phyloP scores from a whole-genome alignment of 495 filamentous ascomycete genomes.

The Aspergillus nanangensis region DNA sequence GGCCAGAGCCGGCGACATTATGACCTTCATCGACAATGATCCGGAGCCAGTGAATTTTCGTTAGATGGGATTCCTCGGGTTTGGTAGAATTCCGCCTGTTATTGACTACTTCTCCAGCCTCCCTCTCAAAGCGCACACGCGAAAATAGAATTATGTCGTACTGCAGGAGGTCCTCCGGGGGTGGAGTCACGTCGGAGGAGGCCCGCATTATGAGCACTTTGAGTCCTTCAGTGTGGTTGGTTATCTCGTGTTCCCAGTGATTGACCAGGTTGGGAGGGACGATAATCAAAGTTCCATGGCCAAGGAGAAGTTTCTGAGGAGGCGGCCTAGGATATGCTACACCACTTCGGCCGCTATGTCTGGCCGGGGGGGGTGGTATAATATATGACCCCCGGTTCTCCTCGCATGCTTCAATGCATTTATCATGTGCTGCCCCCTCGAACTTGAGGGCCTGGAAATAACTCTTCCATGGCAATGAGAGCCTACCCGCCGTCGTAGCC shows the following conservation, averaged over 20 bases:
- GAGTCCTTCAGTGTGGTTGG: slow-evolving; percentile 65
- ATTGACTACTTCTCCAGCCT: slow-evolving; percentile 34
- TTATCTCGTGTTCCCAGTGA: slow-evolving; percentile 57
- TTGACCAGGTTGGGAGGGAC: slow-evolving; percentile 47
- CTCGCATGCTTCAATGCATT: slow-evolving; percentile 54
- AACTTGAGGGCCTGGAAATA: slow-evolving; percentile 44
- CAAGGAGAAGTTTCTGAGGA: slow-evolving; percentile 54
- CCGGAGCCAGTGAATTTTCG: slow-evolving; percentile 73
- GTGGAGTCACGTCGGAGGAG: slow-evolving; percentile 52
- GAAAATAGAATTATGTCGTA: slow-evolving; percentile 83
- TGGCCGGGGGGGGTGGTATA: slow-evolving; percentile 43
- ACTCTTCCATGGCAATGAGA: slow-evolving; percentile 64
- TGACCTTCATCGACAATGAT: slow-evolving; percentile 93
- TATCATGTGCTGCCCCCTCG: slow-evolving; percentile 30
- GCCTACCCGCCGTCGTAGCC: slow-evolving; percentile 59
- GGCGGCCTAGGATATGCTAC: slow-evolving; percentile 33
- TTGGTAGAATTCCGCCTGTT: slow-evolving; percentile 27
- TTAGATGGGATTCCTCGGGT: slow-evolving; percentile 54
- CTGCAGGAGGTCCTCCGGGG: slow-evolving; percentile 50
- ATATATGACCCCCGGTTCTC: slow-evolving; percentile 49
- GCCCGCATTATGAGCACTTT: slow-evolving; percentile 56
- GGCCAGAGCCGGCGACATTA: slow-evolving; percentile 58
- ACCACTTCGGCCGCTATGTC: slow-evolving; percentile 38
- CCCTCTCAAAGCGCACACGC: slow-evolving; percentile 64
- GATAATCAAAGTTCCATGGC: slow-evolving; percentile 58